Evolutionary conservation across 78 protist species (phyloP).

Genomic region (Chrysochromulina parva): DNA sequence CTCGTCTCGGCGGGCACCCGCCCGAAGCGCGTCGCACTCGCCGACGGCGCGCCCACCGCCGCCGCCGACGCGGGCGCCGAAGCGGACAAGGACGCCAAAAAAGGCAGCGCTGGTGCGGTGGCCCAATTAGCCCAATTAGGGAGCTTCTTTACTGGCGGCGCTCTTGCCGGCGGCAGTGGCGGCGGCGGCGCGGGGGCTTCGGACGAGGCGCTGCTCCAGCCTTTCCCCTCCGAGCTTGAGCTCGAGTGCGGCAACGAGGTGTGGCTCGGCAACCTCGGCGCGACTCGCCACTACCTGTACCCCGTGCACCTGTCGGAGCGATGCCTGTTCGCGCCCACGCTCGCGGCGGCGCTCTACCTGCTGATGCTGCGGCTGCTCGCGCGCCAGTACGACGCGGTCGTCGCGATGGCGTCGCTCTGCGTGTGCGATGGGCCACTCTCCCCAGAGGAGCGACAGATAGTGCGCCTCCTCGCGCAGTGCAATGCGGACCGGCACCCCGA

Average conservation of each 20-base stretch:
- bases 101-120: too few relatives aligned
- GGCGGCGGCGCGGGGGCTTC: too few relatives aligned
- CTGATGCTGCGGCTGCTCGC: background rate
- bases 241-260: background rate
- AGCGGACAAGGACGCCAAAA: too few relatives aligned
- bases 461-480: background rate
- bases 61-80: too few relatives aligned
- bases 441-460: background rate
- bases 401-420: background rate
- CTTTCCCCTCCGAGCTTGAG: background rate
- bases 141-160: too few relatives aligned
- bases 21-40: background rate
- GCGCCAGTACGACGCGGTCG: background rate
- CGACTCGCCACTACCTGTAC: background rate
- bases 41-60: background rate
- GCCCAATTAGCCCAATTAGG: too few relatives aligned
- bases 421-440: background rate
- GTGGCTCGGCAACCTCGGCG: background rate
- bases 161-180: too few relatives aligned
- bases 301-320: background rate
- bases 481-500: conserved; percentile 45
- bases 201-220: background rate
- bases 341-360: background rate
- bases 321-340: background rate
- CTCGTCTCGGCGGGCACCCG: background rate